These are phyloP conservation scores for Candida chauliodis DNA, from an alignment of 805 yeast species.

Conservation along the genomic window DNA sequence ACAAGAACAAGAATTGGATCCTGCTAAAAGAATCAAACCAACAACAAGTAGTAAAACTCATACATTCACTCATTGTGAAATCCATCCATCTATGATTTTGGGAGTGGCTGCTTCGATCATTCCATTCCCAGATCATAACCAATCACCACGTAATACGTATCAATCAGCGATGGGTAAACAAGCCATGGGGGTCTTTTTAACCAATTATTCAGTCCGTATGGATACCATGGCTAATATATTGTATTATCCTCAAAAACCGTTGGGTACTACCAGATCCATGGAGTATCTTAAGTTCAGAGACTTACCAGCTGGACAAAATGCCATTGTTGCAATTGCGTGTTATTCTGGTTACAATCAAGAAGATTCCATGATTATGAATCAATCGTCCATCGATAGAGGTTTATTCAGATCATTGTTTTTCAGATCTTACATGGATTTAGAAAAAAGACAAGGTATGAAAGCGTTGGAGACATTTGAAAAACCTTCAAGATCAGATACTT, in stretches of 20 bases:
- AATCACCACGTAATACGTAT: conserved; percentile 98
- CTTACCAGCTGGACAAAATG: conserved; percentile 98
- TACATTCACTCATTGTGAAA: conserved; percentile 97
- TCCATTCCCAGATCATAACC: conserved; percentile 99
- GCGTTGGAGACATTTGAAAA: conserved; percentile 97
- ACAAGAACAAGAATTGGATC: conserved; percentile 51
- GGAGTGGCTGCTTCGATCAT: conserved; percentile 98
- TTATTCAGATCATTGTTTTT: conserved; percentile 92
- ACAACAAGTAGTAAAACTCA: conserved; percentile 49
- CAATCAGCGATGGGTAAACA: conserved; percentile 99
- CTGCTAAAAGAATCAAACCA: conserved; percentile 84
- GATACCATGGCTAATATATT: conserved; percentile 98
- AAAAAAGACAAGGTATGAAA: conserved; percentile 97
- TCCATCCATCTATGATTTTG: conserved; percentile 97
- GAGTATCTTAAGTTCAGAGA: conserved; percentile 96
- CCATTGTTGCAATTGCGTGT: conserved; percentile 96
- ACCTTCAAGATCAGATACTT: conserved; percentile 91
- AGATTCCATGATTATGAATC: conserved; percentile 99
- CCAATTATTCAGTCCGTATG: conserved; percentile 95
- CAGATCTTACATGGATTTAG: conserved; percentile 98
- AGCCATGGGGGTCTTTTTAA: conserved; percentile 98
- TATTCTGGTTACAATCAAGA: conserved; percentile 99
- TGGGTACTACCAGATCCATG: conserved; percentile 98
- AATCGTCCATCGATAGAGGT: conserved; percentile 95
- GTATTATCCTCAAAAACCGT: conserved; percentile 96